Base-by-base conservation (phyloP, 805 yeast species). In the Candida morakotiae region DNA sequence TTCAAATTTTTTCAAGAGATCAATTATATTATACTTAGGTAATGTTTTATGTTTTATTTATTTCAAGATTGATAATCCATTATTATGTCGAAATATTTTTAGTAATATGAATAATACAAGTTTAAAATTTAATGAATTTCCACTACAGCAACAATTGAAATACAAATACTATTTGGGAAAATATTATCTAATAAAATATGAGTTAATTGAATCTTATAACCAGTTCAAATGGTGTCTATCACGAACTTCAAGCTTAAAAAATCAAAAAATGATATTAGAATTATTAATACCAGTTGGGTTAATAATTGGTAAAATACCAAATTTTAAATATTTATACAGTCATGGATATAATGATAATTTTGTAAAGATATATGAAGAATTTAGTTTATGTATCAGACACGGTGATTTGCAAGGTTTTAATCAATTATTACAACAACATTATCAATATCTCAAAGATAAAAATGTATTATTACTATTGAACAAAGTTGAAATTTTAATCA, bases 71-170 rank as follows among this genome's bases (percentile, higher is more conserved):
- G 71, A 66, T 21, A 75, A 73, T 21, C 82, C 83, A 5, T 61
- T 77, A 45, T 56, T 77, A 13, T 79, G 85, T 55, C 69, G 77
- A 24, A 78, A 79, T 46, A 77, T 79, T 27, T 77, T 78, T 48
- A 69, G 81, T 23, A 79, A 79, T 52, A 71, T 79, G 62, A 75
- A 72, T 46, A 73, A 75, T 33, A 64, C 79, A 14, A 59, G 62
- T 17, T 56, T 79, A 27, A 64, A 62, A 27, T 67, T 68, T 36
- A 45, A 44, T 3, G 53, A 60, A n/a, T 76, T 69, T 28, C 52
- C 67, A 3, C 61, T 48, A 28, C 54, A 67, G 13, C 76, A 75
- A 43, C 69, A 73, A 31, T 49, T 77, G 5, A 73, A 70, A 35
- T 79, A 77, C 52, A 54, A 83, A 33, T 78, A 64, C 48, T 67